A percentile compares a stretch with the other conserved stretches of the same genome.
Conservation (phyloP, 192 early-diverging fungal species). For the Phycomyces blakesleeanus region DNA sequence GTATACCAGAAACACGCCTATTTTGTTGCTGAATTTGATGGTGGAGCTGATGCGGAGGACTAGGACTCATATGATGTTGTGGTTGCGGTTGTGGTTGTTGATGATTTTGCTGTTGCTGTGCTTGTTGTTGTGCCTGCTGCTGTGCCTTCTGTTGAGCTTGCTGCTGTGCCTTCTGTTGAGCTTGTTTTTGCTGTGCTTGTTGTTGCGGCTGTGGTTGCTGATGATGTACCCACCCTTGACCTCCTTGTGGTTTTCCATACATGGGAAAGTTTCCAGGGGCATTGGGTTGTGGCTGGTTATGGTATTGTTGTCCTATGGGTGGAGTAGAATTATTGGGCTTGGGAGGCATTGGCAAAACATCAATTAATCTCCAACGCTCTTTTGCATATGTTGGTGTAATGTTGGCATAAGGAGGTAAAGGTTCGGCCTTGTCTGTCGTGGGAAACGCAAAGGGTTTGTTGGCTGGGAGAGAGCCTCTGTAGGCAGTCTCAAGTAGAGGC, state of each 20-base stretch:
- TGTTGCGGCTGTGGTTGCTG: neutral
- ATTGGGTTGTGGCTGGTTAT: neutral
- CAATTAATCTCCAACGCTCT: constrained; percentile 17
- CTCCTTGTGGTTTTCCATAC: neutral
- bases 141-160: neutral
- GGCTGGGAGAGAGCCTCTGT: constrained; percentile 46
- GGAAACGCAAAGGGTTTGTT: constrained; percentile 47
- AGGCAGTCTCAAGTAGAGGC: constrained; percentile 41
- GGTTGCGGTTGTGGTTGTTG: neutral
- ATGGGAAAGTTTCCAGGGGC: neutral
- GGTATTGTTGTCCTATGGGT: neutral
- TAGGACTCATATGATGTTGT: no score
- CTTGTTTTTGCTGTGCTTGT: neutral
- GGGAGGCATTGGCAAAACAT: constrained; percentile 2
- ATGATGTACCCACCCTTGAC: neutral
- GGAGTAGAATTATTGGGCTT: neutral
- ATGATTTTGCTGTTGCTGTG: neutral
- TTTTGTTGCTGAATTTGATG: neutral
- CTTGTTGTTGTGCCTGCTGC: neutral
- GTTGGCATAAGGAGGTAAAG: constrained; percentile 26
- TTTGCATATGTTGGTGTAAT: constrained; percentile 31
- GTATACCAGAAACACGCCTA: neutral
- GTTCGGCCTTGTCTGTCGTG: constrained; percentile 24
- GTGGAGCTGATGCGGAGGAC: no score
- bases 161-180: neutral